Evolutionary conservation across 2,329 filamentous ascomycete species (phyloP).

Genomic region (Ascochyta fabae): DNA sequence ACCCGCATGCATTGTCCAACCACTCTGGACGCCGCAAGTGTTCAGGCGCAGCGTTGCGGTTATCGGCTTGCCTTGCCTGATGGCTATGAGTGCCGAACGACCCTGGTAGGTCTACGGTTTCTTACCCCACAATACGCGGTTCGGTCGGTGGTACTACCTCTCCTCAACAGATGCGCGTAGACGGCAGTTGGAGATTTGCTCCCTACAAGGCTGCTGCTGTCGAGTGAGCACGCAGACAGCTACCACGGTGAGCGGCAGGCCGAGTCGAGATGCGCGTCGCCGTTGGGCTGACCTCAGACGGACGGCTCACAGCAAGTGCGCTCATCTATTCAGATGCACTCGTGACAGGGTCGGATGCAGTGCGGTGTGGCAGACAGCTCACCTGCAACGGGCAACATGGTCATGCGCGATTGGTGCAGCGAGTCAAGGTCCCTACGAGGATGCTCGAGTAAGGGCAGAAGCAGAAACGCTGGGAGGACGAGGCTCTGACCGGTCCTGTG

Average conservation of each 20-base stretch:
- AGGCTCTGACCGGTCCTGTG: conserved; percentile 44
- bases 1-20: conserved; percentile 9
- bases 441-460: conserved; percentile 25
- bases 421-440: conserved; percentile 30
- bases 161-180: conserved; percentile 3
- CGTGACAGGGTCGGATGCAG: conserved; percentile 31
- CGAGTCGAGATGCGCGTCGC: background rate
- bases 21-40: conserved; percentile 19
- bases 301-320: conserved; percentile 30
- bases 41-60: conserved; percentile 22
- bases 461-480: conserved; percentile 21
- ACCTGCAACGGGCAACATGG: conserved; percentile 32
- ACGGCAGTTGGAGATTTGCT: conserved; percentile 3
- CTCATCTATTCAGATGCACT: conserved; percentile 27
- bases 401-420: conserved; percentile 34
- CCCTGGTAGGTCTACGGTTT: conserved; percentile 1
- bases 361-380: conserved; percentile 48
- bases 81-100: conserved; percentile 17
- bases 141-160: conserved; percentile 18
- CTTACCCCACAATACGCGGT: conserved; percentile 37
- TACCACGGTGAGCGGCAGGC: background rate
- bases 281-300: conserved; percentile 20
- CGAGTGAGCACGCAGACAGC: no score
- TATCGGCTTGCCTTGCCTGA: conserved; percentile 29
- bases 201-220: conserved; percentile 26